These are phyloP conservation scores for Neoconidiobolus thromboides DNA, from an alignment of 371 early-diverging fungal species.

Conservation along the genomic window DNA sequence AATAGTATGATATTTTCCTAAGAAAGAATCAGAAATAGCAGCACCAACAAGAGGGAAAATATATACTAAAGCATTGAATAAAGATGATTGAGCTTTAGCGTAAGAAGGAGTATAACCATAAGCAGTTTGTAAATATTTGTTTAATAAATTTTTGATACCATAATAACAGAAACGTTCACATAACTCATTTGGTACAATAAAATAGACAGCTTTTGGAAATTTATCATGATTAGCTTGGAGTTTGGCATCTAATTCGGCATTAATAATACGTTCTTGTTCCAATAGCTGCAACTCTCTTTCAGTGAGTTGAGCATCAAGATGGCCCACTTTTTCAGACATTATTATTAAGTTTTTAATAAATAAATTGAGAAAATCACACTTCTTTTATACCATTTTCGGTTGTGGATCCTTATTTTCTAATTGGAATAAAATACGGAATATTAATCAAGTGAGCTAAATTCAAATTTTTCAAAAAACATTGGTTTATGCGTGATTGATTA, in stretches of 20 bases:
- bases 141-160: constrained; percentile 7
- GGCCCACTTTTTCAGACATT: too few relatives aligned
- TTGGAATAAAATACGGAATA: too few relatives aligned
- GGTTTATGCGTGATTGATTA: too few relatives aligned
- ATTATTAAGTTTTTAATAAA: too few relatives aligned
- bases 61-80: constrained; percentile 33
- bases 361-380: too few relatives aligned
- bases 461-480: too few relatives aligned
- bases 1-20: constrained; percentile 48
- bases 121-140: constrained; percentile 10
- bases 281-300: neutral
- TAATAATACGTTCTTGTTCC: neutral
- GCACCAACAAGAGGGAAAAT: constrained; percentile 44
- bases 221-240: constrained; percentile 6
- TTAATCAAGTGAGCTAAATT: too few relatives aligned
- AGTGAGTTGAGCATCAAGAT: constrained; percentile 11
- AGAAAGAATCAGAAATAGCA: constrained; percentile 34
- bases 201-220: constrained; percentile 11
- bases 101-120: constrained; percentile 12
- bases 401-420: too few relatives aligned
- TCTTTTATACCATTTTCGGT: too few relatives aligned
- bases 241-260: neutral
- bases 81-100: constrained; percentile 16
- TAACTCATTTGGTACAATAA: constrained; percentile 11
- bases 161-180: constrained; percentile 12